These are phyloP conservation scores for Thelonectria rubi DNA, from an alignment of 2,329 filamentous ascomycete species.

Conservation along the genomic window DNA sequence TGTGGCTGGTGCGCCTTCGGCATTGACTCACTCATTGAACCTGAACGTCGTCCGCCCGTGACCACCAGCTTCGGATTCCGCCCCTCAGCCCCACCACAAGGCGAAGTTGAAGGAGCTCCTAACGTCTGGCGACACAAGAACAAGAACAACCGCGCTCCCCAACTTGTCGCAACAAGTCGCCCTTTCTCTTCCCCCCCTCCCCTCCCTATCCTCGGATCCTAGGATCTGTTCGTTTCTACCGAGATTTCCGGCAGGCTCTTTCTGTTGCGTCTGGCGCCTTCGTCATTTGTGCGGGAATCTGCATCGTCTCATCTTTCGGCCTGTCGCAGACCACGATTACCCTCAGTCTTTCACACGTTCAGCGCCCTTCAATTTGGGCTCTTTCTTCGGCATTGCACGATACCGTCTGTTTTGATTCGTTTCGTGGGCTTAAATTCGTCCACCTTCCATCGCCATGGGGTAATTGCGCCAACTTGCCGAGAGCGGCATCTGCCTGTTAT, in stretches of 20 bases:
- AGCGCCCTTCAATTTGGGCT: slow-evolving; percentile 28
- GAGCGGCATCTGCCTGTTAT: slow-evolving; percentile 1
- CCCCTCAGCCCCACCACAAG: slow-evolving; percentile 33
- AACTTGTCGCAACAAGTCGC: slow-evolving; percentile 26
- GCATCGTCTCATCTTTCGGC: slow-evolving; percentile 9
- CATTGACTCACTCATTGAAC: slow-evolving; percentile 37
- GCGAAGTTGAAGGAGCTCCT: slow-evolving; percentile 21
- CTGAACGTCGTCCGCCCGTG: background rate
- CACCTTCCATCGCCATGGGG: slow-evolving; percentile 44
- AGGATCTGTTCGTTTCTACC: slow-evolving; percentile 18
- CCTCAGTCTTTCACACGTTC: slow-evolving; percentile 35
- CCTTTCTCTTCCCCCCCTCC: slow-evolving; percentile 13
- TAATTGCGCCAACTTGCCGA: slow-evolving; percentile 27
- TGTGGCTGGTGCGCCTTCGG: slow-evolving; percentile 22
- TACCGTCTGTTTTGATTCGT: slow-evolving; percentile 18
- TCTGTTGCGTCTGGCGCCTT: slow-evolving; percentile 14
- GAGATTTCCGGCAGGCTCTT: slow-evolving; percentile 19
- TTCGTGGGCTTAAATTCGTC: slow-evolving; percentile 37
- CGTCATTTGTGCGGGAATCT: slow-evolving; percentile 15
- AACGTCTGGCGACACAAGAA: slow-evolving; percentile 33
- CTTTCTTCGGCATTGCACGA: slow-evolving; percentile 23
- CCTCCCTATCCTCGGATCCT: slow-evolving; percentile 17
- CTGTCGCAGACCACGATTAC: slow-evolving; percentile 21
- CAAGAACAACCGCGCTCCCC: slow-evolving; percentile 15
- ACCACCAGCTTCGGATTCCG: slow-evolving; percentile 17